Conservation (phyloP, 306 rosid genomes). For the Glycine tomentella region DNA sequence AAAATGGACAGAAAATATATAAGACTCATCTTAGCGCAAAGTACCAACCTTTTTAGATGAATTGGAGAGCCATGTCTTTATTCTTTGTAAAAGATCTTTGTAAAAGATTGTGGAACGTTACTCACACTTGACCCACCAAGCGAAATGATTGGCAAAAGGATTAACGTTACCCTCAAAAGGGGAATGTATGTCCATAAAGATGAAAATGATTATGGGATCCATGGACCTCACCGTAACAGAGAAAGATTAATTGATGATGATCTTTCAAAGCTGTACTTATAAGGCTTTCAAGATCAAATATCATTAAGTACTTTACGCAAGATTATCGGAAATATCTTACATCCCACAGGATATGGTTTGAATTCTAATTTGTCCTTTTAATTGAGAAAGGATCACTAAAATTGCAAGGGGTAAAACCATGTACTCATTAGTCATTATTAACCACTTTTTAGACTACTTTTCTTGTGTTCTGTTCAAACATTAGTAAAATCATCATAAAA, state of each 20-base stretch:
- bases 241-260: slow-evolving; percentile 19
- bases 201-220: slow-evolving; percentile 36
- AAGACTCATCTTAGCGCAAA: not conserved
- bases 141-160: slow-evolving; percentile 43
- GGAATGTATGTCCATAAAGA: slow-evolving; percentile 30
- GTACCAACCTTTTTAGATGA: not conserved
- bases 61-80: slow-evolving; percentile 13
- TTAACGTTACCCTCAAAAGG: slow-evolving; percentile 17
- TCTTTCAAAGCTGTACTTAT: slow-evolving; percentile 7
- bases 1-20: not conserved
- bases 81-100: no score
- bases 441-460: not conserved
- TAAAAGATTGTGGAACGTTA: slow-evolving; percentile 28
- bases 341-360: not conserved
- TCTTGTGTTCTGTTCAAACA: not conserved
- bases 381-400: not conserved
- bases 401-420: slow-evolving; percentile 28
- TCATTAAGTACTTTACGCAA: slow-evolving; percentile 28
- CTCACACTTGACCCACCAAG: slow-evolving; percentile 41
- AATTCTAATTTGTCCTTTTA: slow-evolving; percentile 35
- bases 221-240: slow-evolving; percentile 38
- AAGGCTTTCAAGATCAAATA: slow-evolving; percentile 1
- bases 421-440: slow-evolving; percentile 27
- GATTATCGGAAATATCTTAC: not conserved
- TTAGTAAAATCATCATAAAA: slow-evolving; percentile 28